These are phyloP conservation scores for Davidsoniella eucalypti DNA, from an alignment of 2,329 filamentous ascomycete species.

Conservation along the genomic window DNA sequence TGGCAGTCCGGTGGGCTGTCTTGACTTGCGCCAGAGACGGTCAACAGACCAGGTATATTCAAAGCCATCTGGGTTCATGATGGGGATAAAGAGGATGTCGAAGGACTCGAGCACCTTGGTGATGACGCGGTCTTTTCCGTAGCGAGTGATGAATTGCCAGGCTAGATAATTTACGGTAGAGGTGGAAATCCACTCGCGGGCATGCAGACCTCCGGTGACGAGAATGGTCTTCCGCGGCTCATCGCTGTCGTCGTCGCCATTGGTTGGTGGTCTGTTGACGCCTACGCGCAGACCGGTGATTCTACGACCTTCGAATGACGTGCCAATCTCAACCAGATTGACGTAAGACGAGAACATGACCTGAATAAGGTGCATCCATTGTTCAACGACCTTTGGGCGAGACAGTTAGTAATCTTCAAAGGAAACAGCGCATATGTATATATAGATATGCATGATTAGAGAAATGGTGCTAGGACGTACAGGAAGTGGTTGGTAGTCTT, in stretches of 20 bases:
- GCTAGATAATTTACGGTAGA: slow-evolving; percentile 83
- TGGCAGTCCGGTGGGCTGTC: slow-evolving; percentile 63
- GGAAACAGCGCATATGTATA: not conserved
- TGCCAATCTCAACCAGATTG: slow-evolving; percentile 57
- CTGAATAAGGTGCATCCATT: slow-evolving; percentile 80
- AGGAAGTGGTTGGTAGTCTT: slow-evolving; percentile 75
- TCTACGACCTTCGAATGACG: slow-evolving; percentile 72
- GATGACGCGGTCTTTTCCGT: slow-evolving; percentile 54
- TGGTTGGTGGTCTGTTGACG: slow-evolving; percentile 14
- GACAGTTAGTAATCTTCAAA: not conserved
- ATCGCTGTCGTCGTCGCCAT: slow-evolving; percentile 26
- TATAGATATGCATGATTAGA: too few species aligned
- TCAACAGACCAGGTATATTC: slow-evolving; percentile 87
- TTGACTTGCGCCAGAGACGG: slow-evolving; percentile 86
- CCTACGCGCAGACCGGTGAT: slow-evolving; percentile 72
- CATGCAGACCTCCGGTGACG: slow-evolving; percentile 75
- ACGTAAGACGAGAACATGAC: slow-evolving; percentile 81
- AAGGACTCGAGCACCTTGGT: slow-evolving; percentile 68
- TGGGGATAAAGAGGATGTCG: slow-evolving; percentile 77
- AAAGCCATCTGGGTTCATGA: slow-evolving; percentile 85
- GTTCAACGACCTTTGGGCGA: slow-evolving; percentile 37
- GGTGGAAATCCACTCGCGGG: slow-evolving; percentile 89
- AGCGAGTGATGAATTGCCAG: slow-evolving; percentile 71
- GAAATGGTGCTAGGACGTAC: slow-evolving; percentile 21
- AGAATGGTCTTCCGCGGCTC: slow-evolving; percentile 57